Evolutionary conservation across 768 basidiomycete genomes (phyloP).

Genomic region (Candolleomyces eurysporus): DNA sequence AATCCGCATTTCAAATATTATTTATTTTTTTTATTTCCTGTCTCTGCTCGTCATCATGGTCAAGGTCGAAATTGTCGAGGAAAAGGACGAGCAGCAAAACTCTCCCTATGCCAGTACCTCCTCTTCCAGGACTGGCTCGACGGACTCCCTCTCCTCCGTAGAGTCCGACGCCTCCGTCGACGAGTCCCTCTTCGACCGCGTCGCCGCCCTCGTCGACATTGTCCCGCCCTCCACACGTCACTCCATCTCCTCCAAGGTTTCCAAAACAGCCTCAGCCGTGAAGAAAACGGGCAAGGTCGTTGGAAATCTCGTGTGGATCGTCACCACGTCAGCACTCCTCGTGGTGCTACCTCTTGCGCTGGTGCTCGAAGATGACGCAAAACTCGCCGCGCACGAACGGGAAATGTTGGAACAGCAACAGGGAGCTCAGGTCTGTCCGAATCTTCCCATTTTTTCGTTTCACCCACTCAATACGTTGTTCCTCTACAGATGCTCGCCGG

Average conservation of each 20-base stretch:
- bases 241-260: conserved; percentile 58
- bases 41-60: conserved; percentile 57
- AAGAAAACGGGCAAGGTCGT: conserved; percentile 68
- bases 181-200: conserved; percentile 84
- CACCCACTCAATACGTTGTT: conserved; percentile 10
- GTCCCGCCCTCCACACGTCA: conserved; percentile 89
- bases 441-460: conserved; percentile 3
- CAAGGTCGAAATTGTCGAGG: conserved; percentile 88
- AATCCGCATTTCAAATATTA: conserved; percentile 9
- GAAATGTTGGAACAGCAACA: conserved; percentile 92
- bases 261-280: conserved; percentile 59
- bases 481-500: conserved; percentile 65
- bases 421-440: conserved; percentile 72
- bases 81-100: conserved; percentile 56
- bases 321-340: conserved; percentile 91
- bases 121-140: conserved; percentile 69
- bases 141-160: conserved; percentile 77
- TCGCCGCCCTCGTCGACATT: conserved; percentile 93
- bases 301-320: conserved; percentile 91
- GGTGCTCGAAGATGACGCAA: conserved; percentile 93
- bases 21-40: conserved; percentile 19
- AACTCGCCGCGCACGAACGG: conserved; percentile 90
- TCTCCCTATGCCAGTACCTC: conserved; percentile 77
- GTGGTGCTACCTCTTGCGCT: conserved; percentile 92
- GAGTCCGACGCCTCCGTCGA: conserved; percentile 69